Evolutionary conservation across 208 protist genomes (phyloP), one percentile per base, ranked within the genome.

Genomic region (Acanthamoeba rhysodes): DNA sequence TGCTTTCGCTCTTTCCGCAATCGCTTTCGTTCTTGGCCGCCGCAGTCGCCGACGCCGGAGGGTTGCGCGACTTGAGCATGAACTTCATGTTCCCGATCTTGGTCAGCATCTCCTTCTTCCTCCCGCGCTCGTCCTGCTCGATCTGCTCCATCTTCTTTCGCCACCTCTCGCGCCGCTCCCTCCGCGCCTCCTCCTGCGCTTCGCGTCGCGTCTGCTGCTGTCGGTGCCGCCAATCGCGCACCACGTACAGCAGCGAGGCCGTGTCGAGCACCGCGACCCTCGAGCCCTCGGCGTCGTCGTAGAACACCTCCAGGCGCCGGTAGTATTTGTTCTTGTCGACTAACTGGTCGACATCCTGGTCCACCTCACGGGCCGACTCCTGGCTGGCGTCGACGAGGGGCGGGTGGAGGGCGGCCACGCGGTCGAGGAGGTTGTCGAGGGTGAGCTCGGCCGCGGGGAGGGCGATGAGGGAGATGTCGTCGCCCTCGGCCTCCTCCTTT

Each of bases 21-120:
- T 16, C 29, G 27, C 29, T 29, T n/a, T 76, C 68, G 68, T 41
- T 76, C 53, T 59, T 59, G 53, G 53, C 16, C 9, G 53, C 16
- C n/a, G n/a, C n/a, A 12, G 53, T 57, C 14, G 4, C 53, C 16
- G 53, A 22, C 53, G 53, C 16, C 53, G 12, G 53, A 59, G 53
- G 53, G 53, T 59, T 59, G 53, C 4, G 53, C 14, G 72, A 80
- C 72, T 80, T 37, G 37, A 80, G 72, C 72, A 80, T 45, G 72
- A 80, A 29, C 32, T 80, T 80, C 72, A 80, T 80, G 72, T 80
- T 48, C n/a, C 72, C 72, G 8, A 80, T 48, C 72, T 80, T 37
- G 37, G 37, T 37, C 9, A 80, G 72, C 72, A 80, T 80, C 72
- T 37, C 72, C 18, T 29, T 20, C 72, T 80, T 80, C 32, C 32